A percentile compares a stretch with the other conserved stretches of the same genome.
Conservation (phyloP, 1,139 yeast genomes). For the Lipomyces yarrowii region DNA sequence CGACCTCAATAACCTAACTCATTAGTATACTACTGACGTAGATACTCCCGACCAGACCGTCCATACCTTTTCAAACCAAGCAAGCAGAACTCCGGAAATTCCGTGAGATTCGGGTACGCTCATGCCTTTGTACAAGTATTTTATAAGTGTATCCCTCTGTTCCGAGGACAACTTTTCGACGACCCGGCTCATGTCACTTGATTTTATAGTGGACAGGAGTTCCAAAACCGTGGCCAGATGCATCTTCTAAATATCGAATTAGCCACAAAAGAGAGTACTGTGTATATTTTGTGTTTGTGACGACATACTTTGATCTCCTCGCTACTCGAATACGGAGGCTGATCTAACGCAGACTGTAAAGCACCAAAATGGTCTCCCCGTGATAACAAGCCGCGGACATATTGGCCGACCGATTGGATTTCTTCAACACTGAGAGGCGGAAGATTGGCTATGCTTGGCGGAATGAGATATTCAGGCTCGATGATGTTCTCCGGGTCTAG, state of each 20-base stretch:
- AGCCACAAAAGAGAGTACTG: background rate
- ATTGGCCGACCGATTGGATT: constrained; percentile 57
- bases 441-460: constrained; percentile 44
- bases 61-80: constrained; percentile 80
- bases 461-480: constrained; percentile 64
- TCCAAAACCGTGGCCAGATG: constrained; percentile 69
- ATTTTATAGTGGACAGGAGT: constrained; percentile 71
- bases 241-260: constrained; percentile 34
- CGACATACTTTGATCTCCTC: constrained; percentile 54
- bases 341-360: constrained; percentile 60
- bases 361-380: constrained; percentile 76
- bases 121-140: constrained; percentile 88
- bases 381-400: constrained; percentile 64
- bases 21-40: background rate
- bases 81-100: constrained; percentile 81
- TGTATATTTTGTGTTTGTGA: too few relatives aligned
- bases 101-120: constrained; percentile 71
- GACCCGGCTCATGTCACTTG: constrained; percentile 65
- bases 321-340: constrained; percentile 83
- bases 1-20: constrained; percentile 60
- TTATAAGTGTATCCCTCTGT: constrained; percentile 78
- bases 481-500: constrained; percentile 79
- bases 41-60: background rate
- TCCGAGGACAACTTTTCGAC: constrained; percentile 61
- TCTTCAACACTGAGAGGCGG: constrained; percentile 53